Percentiles rank a stretch among this genome's conserved stretches.
Conservation (phyloP, 345 rosid genomes). For the Luvunga scandens region DNA sequence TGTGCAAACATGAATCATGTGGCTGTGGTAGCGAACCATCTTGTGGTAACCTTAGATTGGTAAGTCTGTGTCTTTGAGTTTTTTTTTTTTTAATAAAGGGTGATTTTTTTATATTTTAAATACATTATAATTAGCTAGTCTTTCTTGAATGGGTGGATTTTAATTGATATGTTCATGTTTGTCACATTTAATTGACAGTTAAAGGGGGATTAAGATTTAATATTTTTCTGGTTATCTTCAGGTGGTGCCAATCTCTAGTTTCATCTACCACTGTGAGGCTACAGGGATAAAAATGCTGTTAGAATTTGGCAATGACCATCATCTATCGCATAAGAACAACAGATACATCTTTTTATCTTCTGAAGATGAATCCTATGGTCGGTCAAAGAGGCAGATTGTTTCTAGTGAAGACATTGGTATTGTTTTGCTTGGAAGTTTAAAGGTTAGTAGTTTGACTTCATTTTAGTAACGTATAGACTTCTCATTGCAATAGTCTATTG, state of each 20-base stretch:
- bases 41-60: constrained; percentile 58
- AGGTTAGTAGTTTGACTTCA: constrained; percentile 43
- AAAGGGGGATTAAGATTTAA: constrained; percentile 1
- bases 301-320: constrained; percentile 23
- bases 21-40: constrained; percentile 49
- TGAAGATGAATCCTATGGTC: constrained; percentile 30
- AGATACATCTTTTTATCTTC: constrained; percentile 20
- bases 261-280: constrained; percentile 55
- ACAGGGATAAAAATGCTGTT: constrained; percentile 33
- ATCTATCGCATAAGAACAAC: constrained; percentile 14
- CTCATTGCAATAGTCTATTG: background rate
- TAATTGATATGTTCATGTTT: background rate
- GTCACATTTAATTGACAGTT: background rate
- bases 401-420: constrained; percentile 50
- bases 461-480: background rate
- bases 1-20: constrained; percentile 54
- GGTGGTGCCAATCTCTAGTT: constrained; percentile 70
- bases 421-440: constrained; percentile 63
- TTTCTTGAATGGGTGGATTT: background rate
- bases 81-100: too few species aligned
- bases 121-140: background rate
- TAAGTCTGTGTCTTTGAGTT: constrained; percentile 26
- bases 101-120: background rate
- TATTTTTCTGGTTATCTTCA: constrained; percentile 26
- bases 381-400: constrained; percentile 45